A percentile compares a stretch with the other conserved stretches of the same genome.
Conservation (phyloP, 306 rosid genomes). For the Mimosa bimucronata region DNA sequence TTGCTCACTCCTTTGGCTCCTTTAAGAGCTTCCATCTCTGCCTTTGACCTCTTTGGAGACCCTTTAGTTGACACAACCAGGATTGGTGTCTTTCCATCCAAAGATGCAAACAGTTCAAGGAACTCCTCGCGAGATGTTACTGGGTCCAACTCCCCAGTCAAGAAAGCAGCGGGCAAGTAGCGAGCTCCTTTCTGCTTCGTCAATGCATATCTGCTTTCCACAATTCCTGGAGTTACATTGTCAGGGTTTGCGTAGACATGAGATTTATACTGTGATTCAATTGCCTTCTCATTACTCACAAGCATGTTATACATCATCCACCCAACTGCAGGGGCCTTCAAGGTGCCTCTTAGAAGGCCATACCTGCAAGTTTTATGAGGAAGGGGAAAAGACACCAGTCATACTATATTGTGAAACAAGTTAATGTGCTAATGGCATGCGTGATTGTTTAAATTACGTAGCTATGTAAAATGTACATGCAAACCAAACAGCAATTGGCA, state of each 20-base stretch:
- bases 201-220: conserved; percentile 77
- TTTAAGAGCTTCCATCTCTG: conserved; percentile 92
- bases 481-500: conserved; percentile 12
- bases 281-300: conserved; percentile 88
- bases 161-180: conserved; percentile 85
- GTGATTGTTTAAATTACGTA: not conserved
- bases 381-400: conserved; percentile 29
- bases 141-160: conserved; percentile 81
- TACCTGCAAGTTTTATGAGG: conserved; percentile 59
- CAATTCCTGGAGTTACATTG: conserved; percentile 74
- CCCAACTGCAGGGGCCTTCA: conserved; percentile 94
- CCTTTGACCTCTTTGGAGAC: conserved; percentile 92
- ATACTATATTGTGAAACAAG: conserved; percentile 29
- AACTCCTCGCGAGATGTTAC: conserved; percentile 85
- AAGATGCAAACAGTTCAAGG: conserved; percentile 70
- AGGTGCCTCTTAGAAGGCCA: conserved; percentile 83
- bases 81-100: conserved; percentile 72
- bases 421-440: not conserved
- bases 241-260: conserved; percentile 89
- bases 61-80: conserved; percentile 73
- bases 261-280: conserved; percentile 89
- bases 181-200: conserved; percentile 89
- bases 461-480: not conserved
- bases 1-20: conserved; percentile 86
- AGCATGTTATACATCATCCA: conserved; percentile 98